Evolutionary conservation across 169 alveolate genomes (phyloP), one percentile per base, ranked within the genome.

Genomic region (Babesia bigemina): DNA sequence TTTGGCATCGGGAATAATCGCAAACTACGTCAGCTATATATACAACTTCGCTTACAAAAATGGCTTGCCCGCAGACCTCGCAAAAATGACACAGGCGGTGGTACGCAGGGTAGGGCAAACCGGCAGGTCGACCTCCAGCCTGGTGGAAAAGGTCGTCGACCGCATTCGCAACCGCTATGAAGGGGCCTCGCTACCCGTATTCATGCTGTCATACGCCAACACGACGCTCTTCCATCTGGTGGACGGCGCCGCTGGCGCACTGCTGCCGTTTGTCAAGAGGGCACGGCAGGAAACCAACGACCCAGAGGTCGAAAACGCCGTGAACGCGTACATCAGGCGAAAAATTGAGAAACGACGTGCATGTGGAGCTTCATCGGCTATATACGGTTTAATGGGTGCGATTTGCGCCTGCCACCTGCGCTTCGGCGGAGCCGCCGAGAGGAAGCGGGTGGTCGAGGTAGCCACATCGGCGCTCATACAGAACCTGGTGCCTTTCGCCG

Each of bases 371-470:
- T 74, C 86, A 2, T n/a, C 83, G 53, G 74, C 85, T 36, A 83
- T 83, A 0, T 83, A 71, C 44, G 90, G 90, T 17, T 77, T 83
- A 58, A 47, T 59, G 71, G 90, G 90, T 21, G 90, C 90, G 11
- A 67, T 83, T 17, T 70, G 73, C 16, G 78, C 83, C 48, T 66
- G 56, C 73, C 57, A 74, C 29, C 36, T 63, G 24, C 47, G 70
- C 19, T 73, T 63, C 47, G 79, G 79, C 22, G 50, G 50, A 45
- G 28, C 21, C 4, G 28, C 50, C 39, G 74, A 81, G 61, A 61
- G 47, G 55, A 13, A 53, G 19, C 61, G 60, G 29, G 39, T 70
- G 21, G 14, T 52, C 48, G 76, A 78, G 33, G 28, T 83, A 26
- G 53, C 69, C 44, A 61, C 58, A 11, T 28, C 83, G 0, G 58